A percentile compares a stretch with the other conserved stretches of the same genome.
Conservation (phyloP, 106 monocot genomes). For the Vanilla planifolia region DNA sequence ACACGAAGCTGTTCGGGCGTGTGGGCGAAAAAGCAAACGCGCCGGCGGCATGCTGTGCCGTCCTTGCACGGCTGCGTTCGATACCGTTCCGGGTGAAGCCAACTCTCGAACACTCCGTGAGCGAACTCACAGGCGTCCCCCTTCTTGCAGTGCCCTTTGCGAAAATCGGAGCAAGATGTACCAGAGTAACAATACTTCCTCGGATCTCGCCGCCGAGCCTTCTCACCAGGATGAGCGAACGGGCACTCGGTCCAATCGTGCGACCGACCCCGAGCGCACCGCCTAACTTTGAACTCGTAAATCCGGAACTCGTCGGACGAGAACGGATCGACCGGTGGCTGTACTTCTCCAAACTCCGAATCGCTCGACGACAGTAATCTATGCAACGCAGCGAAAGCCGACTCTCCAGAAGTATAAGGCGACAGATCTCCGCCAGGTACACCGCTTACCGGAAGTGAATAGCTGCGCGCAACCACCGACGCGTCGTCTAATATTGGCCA, state of each 20-base stretch:
- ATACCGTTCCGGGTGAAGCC: conserved; percentile 24
- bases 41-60: conserved; percentile 43
- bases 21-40: conserved; percentile 65
- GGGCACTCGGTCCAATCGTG: conserved; percentile 44
- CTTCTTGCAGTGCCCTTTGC: conserved; percentile 26
- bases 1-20: conserved; percentile 62
- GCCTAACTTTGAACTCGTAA: conserved; percentile 31
- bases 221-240: conserved; percentile 25
- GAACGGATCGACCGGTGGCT: conserved; percentile 9
- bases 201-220: conserved; percentile 20
- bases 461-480: too few species aligned
- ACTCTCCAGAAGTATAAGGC: too few species aligned
- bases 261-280: conserved; percentile 23
- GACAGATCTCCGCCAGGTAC: too few species aligned
- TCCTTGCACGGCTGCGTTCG: conserved; percentile 84
- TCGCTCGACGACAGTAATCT: not conserved
- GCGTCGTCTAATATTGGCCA: too few species aligned
- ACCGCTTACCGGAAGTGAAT: too few species aligned
- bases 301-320: conserved; percentile 30
- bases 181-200: conserved; percentile 32
- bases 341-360: not conserved
- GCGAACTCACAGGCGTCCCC: conserved; percentile 15
- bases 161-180: conserved; percentile 26
- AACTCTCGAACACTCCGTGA: conserved; percentile 16
- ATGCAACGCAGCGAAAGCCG: not conserved